Percentiles rank a stretch among this genome's conserved stretches.
Evolutionary conservation across 2,329 filamentous ascomycete species (phyloP).

Genomic region (Phaeosphaeriaceae sp.): DNA sequence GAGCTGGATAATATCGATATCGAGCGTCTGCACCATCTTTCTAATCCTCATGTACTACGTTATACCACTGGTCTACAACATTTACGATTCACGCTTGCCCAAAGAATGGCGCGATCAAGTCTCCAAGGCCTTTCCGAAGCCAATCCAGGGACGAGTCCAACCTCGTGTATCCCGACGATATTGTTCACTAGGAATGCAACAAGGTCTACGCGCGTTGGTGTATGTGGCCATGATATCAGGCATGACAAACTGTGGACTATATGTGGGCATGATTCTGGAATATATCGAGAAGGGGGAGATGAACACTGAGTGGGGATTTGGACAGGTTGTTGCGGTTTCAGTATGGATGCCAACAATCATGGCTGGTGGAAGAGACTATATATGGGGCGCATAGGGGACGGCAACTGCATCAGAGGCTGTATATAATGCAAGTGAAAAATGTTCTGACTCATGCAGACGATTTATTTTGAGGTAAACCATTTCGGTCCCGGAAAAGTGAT

Average conservation of each 20-base stretch:
- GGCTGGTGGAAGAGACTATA: not conserved
- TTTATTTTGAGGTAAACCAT: too few species aligned
- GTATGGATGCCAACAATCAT: slow-evolving; percentile 5
- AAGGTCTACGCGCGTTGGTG: not conserved
- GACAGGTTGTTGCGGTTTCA: slow-evolving; percentile 4
- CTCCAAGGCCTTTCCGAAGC: not conserved
- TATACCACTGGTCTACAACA: not conserved
- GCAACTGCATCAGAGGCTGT: too few species aligned
- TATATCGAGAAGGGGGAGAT: not conserved
- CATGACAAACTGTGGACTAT: not conserved
- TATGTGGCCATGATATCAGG: not conserved
- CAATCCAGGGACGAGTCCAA: not conserved
- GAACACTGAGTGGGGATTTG: slow-evolving; percentile 3
- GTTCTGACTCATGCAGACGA: too few species aligned
- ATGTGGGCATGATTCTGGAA: not conserved
- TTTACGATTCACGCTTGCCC: not conserved
- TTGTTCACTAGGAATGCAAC: not conserved
- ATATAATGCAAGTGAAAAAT: too few species aligned
- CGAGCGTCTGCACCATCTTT: not conserved
- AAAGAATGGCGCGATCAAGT: not conserved
- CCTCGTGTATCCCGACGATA: not conserved
- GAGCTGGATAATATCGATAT: not conserved
- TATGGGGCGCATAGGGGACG: not conserved
- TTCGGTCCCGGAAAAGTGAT: too few species aligned
- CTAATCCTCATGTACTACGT: not conserved